These are phyloP conservation scores for Eimeria praecox DNA, from an alignment of 169 alveolate genomes.

Conservation along the genomic window DNA sequence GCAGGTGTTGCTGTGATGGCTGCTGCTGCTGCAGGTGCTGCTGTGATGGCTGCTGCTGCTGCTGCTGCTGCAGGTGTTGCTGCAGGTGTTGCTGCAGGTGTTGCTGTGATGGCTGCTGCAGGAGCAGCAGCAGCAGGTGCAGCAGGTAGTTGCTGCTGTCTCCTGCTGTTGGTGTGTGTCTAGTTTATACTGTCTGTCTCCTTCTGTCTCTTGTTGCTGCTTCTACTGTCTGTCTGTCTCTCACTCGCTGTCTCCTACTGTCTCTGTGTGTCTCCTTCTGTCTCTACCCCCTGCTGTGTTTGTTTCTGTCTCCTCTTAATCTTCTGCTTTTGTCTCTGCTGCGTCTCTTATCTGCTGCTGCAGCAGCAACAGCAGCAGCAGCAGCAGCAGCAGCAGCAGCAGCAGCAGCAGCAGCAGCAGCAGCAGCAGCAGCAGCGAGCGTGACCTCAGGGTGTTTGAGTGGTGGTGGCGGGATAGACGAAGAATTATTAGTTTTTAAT, in stretches of 20 bases:
- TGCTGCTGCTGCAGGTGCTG: too few species aligned
- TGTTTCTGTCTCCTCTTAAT: background rate
- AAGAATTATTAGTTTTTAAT: too few species aligned
- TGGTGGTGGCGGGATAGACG: too few species aligned
- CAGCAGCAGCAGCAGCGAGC: background rate
- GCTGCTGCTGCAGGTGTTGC: too few species aligned
- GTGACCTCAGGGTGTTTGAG: background rate
- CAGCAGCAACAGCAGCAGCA: background rate
- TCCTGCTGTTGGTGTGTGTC: background rate
- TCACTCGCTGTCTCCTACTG: too few species aligned
- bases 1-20: background rate
- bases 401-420: slow-evolving; percentile 30
- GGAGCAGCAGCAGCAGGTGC: background rate
- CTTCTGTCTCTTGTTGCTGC: too few species aligned
- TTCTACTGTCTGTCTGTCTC: too few species aligned
- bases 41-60: too few species aligned
- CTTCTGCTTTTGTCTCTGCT: background rate
- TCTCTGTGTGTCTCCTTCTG: too few species aligned
- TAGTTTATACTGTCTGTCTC: too few species aligned
- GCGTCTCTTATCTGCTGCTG: background rate
- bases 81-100: too few species aligned
- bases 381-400: background rate
- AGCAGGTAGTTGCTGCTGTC: too few species aligned
- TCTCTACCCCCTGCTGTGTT: background rate
- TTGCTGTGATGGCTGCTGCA: background rate